These are phyloP conservation scores for Boletus coccyginus DNA, from an alignment of 768 basidiomycete species.

Conservation along the genomic window DNA sequence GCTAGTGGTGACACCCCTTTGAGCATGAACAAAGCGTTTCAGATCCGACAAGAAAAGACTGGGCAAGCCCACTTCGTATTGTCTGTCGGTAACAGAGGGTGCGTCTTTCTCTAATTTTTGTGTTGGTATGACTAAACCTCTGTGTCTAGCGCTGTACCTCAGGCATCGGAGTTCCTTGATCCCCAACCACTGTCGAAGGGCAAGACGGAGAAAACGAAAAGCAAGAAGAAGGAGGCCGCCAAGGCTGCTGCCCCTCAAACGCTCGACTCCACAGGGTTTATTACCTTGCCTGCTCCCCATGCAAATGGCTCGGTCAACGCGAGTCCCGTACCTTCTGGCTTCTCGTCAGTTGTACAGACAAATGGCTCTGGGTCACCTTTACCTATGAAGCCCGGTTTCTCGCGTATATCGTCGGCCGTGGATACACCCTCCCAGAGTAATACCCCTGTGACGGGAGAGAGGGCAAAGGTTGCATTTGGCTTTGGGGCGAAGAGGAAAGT, in stretches of 20 bases:
- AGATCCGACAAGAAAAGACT: conserved; percentile 87
- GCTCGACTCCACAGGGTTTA: conserved; percentile 58
- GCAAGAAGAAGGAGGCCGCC: conserved; percentile 68
- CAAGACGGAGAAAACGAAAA: conserved; percentile 79
- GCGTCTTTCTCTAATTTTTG: conserved; percentile 24
- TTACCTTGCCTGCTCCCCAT: conserved; percentile 65
- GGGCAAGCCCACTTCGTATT: conserved; percentile 97
- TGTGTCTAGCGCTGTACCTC: conserved; percentile 73
- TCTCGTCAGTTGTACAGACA: conserved; percentile 25
- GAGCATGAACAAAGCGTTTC: conserved; percentile 94
- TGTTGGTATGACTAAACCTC: conserved; percentile 3
- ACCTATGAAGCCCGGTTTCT: conserved; percentile 67
- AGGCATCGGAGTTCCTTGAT: conserved; percentile 77
- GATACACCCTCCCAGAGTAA: conserved; percentile 47
- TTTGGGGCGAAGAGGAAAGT: conserved; percentile 81
- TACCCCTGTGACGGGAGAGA: conserved; percentile 60
- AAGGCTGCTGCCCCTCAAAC: conserved; percentile 47
- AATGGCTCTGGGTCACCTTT: conserved; percentile 56
- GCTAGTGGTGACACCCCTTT: conserved; percentile 92
- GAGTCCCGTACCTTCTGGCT: conserved; percentile 45
- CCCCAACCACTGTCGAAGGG: conserved; percentile 78
- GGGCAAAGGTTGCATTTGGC: conserved; percentile 74
- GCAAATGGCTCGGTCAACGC: conserved; percentile 38
- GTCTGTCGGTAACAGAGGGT: conserved; percentile 92
- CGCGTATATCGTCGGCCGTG: conserved; percentile 62